A percentile compares a stretch with the other conserved stretches of the same genome.
phyloP scores from a whole-genome alignment of 306 rosid species.

The Lathyrus oleraceus region DNA sequence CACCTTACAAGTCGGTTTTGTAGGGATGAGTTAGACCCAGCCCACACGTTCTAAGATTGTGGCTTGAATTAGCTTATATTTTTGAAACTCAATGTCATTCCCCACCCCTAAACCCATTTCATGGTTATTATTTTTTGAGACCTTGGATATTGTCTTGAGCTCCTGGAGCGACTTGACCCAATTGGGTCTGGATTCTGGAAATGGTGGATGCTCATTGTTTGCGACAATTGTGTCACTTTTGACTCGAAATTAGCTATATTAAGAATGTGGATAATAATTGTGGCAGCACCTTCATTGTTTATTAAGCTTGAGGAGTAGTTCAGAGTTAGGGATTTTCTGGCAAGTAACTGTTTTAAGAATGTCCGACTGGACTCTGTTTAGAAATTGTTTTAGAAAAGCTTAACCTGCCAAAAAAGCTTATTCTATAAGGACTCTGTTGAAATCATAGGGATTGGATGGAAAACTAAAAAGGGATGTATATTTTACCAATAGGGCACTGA shows the following conservation, averaged over 20 bases:
- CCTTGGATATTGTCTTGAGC: too few species aligned
- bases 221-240: too few species aligned
- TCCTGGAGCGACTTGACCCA: too few species aligned
- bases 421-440: not conserved
- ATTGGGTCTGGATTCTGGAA: too few species aligned
- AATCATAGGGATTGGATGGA: not conserved
- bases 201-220: too few species aligned
- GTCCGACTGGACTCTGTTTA: not conserved
- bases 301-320: not conserved
- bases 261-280: not conserved
- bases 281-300: not conserved
- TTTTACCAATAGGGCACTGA: not conserved
- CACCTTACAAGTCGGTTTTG: too few species aligned
- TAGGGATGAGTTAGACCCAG: too few species aligned
- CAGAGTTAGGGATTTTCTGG: not conserved
- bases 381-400: constrained; percentile 5
- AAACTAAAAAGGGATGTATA: not conserved
- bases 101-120: too few species aligned
- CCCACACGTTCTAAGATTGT: too few species aligned
- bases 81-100: too few species aligned
- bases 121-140: too few species aligned
- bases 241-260: not conserved
- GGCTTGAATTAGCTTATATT: too few species aligned
- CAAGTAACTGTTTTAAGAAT: not conserved
- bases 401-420: not conserved